Evolutionary conservation across 2,329 filamentous ascomycete species (phyloP).

Genomic region (Nemania diffusa): DNA sequence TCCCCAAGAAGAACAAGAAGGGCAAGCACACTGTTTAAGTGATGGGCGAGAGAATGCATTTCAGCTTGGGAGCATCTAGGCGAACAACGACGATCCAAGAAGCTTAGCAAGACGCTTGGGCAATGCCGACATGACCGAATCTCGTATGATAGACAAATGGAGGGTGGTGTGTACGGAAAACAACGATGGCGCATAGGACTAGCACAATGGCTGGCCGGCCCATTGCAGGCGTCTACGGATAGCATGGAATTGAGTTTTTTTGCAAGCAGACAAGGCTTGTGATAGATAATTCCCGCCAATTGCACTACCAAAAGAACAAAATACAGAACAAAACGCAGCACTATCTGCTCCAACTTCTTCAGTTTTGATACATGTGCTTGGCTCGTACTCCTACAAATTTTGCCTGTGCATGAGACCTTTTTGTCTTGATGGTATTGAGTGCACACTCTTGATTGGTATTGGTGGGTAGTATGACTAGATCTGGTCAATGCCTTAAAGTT

Average conservation of each 20-base stretch:
- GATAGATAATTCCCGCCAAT: constrained; percentile 48
- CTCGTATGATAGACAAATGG: constrained; percentile 35
- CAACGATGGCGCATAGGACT: constrained; percentile 45
- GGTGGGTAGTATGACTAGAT: not conserved
- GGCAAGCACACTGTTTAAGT: constrained; percentile 54
- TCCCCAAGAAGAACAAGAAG: constrained; percentile 66
- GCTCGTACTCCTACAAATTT: not conserved
- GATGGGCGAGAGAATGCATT: constrained; percentile 12
- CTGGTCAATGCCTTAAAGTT: not conserved
- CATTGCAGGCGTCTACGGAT: constrained; percentile 67
- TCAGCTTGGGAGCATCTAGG: constrained; percentile 27
- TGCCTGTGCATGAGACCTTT: not conserved
- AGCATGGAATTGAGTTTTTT: constrained; percentile 60
- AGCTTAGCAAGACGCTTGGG: too few species aligned
- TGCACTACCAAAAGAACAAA: constrained; percentile 40
- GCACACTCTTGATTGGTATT: not conserved
- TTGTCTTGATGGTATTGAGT: not conserved
- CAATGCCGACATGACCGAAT: constrained; percentile 35
- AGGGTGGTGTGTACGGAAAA: constrained; percentile 36
- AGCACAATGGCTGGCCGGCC: constrained; percentile 48
- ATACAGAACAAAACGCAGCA: constrained; percentile 30
- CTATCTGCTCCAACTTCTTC: constrained; percentile 10
- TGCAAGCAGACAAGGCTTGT: constrained; percentile 48
- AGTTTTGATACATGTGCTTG: not conserved
- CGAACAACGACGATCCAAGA: constrained; percentile 31